These are phyloP conservation scores for Penicillium herquei DNA, from an alignment of 495 filamentous ascomycete species.

Conservation along the genomic window DNA sequence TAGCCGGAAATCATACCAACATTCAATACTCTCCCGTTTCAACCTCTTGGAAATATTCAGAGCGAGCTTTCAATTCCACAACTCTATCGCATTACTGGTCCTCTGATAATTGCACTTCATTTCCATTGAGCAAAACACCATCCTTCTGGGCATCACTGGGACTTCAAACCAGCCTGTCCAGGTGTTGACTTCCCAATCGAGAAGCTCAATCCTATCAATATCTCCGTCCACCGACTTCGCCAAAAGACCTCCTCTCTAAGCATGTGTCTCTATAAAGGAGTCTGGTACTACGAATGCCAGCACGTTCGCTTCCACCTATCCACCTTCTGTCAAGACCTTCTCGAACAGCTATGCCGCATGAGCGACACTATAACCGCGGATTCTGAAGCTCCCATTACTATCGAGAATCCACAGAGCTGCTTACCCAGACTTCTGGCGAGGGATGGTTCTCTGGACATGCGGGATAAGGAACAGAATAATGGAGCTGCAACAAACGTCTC, in stretches of 20 bases:
- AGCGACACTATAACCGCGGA: constrained; percentile 6
- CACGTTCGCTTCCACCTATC: constrained; percentile 24
- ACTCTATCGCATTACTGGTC: too few species aligned
- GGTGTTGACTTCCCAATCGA: not conserved
- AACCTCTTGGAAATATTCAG: too few species aligned
- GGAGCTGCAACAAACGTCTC: not conserved
- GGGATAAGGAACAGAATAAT: not conserved
- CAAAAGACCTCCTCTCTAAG: not conserved
- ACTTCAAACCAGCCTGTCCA: not conserved
- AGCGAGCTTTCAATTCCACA: too few species aligned
- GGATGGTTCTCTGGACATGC: not conserved
- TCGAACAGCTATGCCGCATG: constrained; percentile 15
- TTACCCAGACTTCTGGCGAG: not conserved
- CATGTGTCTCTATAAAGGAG: constrained; percentile 25
- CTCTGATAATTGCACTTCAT: too few species aligned
- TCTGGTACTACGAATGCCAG: constrained; percentile 16
- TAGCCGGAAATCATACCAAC: too few species aligned
- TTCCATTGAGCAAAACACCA: too few species aligned
- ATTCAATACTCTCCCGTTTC: too few species aligned
- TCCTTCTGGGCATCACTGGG: too few species aligned
- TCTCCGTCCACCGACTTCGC: not conserved
- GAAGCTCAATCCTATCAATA: not conserved
- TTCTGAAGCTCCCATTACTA: not conserved
- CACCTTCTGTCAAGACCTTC: constrained; percentile 18
- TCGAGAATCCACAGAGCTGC: constrained; percentile 3